Conservation (phyloP, 352 stramenopile genomes). For the Globisporangium megalacanthum region DNA sequence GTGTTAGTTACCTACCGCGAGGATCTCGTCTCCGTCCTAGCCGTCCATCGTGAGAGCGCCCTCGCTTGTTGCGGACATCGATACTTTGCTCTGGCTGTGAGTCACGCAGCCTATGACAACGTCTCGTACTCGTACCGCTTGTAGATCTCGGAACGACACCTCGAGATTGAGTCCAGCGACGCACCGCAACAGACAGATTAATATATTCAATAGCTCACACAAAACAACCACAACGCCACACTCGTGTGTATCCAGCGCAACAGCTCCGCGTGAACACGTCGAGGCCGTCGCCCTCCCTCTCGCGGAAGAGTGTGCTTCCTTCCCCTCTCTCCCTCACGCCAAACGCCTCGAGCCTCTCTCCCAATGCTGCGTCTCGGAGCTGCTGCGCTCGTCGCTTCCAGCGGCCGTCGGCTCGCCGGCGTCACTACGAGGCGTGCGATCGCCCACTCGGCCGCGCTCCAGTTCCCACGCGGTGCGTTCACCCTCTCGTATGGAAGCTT, state of each 20-base stretch:
- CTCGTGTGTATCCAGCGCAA: too few relatives aligned
- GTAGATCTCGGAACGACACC: too few relatives aligned
- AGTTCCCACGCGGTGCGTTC: constrained; percentile 15
- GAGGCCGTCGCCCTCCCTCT: too few relatives aligned
- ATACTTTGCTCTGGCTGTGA: too few relatives aligned
- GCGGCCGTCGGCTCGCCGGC: constrained; percentile 2
- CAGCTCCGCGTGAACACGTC: too few relatives aligned
- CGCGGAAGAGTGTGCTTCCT: neutral
- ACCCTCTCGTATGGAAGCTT: neutral
- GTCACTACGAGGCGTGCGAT: constrained; percentile 15
- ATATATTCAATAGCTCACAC: neutral
- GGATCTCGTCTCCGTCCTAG: too few relatives aligned
- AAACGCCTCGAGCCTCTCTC: neutral
- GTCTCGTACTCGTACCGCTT: too few relatives aligned
- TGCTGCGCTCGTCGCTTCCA: constrained; percentile 1
- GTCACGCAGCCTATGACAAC: too few relatives aligned
- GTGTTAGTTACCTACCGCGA: too few relatives aligned
- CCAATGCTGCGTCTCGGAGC: constrained; percentile 11
- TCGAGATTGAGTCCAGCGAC: neutral
- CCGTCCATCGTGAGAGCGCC: too few relatives aligned
- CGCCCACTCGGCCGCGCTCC: constrained; percentile 7
- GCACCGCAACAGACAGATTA: constrained; percentile 2
- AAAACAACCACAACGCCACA: too few relatives aligned
- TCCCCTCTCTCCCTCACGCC: neutral
- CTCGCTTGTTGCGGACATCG: too few relatives aligned